A percentile compares a stretch with the other conserved stretches of the same genome.
phyloP scores from a whole-genome alignment of 2,329 filamentous ascomycete genomes.

The Chaetomiaceae sp. region DNA sequence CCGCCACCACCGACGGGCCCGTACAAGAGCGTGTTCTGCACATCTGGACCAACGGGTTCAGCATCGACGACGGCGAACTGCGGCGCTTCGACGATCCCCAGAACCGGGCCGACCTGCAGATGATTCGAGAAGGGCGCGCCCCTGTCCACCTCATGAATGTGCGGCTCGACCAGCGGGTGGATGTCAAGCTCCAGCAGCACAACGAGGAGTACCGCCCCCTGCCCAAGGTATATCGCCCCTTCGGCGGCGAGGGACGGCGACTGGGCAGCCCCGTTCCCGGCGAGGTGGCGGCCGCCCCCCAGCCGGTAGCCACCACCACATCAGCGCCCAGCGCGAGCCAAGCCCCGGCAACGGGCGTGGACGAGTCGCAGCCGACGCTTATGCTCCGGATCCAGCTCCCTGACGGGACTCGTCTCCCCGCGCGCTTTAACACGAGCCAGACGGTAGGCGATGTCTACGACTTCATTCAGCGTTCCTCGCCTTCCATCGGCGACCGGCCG shows the following conservation, averaged over 20 bases:
- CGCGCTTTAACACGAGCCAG: slow-evolving; percentile 74
- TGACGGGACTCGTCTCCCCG: slow-evolving; percentile 71
- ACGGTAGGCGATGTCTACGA: slow-evolving; percentile 73
- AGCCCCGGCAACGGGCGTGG: slow-evolving; percentile 41
- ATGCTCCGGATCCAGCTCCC: slow-evolving; percentile 73
- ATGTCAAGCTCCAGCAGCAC: slow-evolving; percentile 74
- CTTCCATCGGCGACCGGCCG: slow-evolving; percentile 50
- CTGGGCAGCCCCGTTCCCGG: slow-evolving; percentile 75
- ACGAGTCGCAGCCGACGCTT: slow-evolving; percentile 62
- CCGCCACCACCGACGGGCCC: slow-evolving; percentile 35
- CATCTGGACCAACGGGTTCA: slow-evolving; percentile 80
- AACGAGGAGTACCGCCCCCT: slow-evolving; percentile 68
- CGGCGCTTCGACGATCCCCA: slow-evolving; percentile 73
- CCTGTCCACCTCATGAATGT: slow-evolving; percentile 77
- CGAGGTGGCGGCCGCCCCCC: slow-evolving; percentile 35
- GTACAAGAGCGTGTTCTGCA: slow-evolving; percentile 67
- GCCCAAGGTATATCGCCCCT: slow-evolving; percentile 73
- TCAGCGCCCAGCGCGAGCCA: slow-evolving; percentile 31
- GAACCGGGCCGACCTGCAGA: slow-evolving; percentile 65
- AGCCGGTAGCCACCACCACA: slow-evolving; percentile 27
- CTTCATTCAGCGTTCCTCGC: slow-evolving; percentile 63
- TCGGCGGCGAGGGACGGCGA: slow-evolving; percentile 65
- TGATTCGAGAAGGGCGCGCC: slow-evolving; percentile 73
- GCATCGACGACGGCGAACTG: slow-evolving; percentile 74
- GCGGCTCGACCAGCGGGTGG: slow-evolving; percentile 66